Evolutionary conservation across 768 basidiomycete genomes (phyloP).

Genomic region (Omphalotus guepiniiformis): DNA sequence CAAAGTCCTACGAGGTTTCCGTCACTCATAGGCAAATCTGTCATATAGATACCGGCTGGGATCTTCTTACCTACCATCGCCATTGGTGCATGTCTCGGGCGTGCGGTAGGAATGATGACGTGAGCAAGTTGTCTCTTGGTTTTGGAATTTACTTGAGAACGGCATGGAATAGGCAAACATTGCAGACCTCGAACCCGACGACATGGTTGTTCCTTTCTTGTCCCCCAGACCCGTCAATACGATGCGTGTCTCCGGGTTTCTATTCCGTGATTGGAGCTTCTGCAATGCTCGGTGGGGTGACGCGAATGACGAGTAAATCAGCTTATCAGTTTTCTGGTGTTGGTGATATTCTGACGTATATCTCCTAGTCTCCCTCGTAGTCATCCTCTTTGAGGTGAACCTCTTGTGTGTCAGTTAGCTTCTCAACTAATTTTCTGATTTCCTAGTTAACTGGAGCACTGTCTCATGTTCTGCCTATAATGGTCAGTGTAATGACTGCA

Average conservation of each 20-base stretch:
- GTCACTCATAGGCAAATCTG: background rate
- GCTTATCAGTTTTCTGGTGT: background rate
- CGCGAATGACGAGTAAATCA: conserved; percentile 66
- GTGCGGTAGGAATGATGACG: conserved; percentile 67
- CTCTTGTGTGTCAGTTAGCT: no score
- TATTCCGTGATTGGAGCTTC: conserved; percentile 76
- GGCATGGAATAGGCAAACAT: conserved; percentile 54
- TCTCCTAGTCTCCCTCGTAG: conserved; percentile 63
- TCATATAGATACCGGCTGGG: conserved; percentile 62
- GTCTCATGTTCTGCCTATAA: conserved; percentile 78
- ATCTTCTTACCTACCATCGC: conserved; percentile 76
- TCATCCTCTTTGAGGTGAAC: conserved; percentile 68
- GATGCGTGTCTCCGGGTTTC: conserved; percentile 71
- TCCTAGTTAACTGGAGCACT: conserved; percentile 64
- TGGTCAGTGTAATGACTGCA: conserved; percentile 73
- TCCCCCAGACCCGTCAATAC: conserved; percentile 63
- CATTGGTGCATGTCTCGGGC: conserved; percentile 69
- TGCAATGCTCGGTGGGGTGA: conserved; percentile 73
- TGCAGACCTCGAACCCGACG: conserved; percentile 60
- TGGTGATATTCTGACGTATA: background rate
- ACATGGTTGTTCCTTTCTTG: conserved; percentile 71
- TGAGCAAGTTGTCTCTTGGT: conserved; percentile 34
- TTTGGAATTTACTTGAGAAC: no score
- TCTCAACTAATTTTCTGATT: conserved; percentile 1
- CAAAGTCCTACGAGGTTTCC: background rate